A percentile compares a stretch with the other conserved stretches of the same genome.
Conservation (phyloP, 805 yeast species). For the Saccharomycopsis babjevae region DNA sequence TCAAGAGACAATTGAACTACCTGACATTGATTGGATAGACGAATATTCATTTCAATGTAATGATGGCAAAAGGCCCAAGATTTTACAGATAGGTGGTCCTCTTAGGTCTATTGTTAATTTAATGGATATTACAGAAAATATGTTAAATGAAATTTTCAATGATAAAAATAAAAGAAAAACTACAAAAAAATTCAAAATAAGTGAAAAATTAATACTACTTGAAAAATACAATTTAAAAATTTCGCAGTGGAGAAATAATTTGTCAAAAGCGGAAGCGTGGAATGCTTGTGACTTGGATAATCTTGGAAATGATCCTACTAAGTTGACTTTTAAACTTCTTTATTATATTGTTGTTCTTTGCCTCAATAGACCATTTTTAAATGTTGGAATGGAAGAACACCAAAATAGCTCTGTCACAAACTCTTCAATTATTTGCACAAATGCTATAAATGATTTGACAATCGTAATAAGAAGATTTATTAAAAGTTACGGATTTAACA, state of each 20-base stretch:
- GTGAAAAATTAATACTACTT: conserved; percentile 23
- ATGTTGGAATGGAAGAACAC: not conserved
- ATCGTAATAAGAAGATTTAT: conserved; percentile 31
- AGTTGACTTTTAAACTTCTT: conserved; percentile 42
- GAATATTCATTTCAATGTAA: conserved; percentile 28
- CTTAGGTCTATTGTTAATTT: conserved; percentile 31
- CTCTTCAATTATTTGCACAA: conserved; percentile 26
- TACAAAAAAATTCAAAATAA: conserved; percentile 27
- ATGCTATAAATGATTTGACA: conserved; percentile 34
- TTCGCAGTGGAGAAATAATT: conserved; percentile 38
- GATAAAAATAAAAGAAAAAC: conserved; percentile 23
- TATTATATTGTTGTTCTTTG: conserved; percentile 51
- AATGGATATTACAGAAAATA: conserved; percentile 31
- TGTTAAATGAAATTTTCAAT: conserved; percentile 28
- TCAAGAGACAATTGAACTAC: conserved; percentile 47
- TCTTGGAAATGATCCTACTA: conserved; percentile 43
- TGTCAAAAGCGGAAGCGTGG: conserved; percentile 45
- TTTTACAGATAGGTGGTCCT: conserved; percentile 26
- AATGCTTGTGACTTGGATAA: conserved; percentile 29
- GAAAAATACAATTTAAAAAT: conserved; percentile 39
- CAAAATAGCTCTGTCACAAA: not conserved
- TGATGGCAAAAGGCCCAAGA: not conserved
- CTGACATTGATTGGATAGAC: conserved; percentile 53
- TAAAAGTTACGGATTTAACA: conserved; percentile 30
- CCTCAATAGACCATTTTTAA: conserved; percentile 8